These are phyloP conservation scores for Yarrowia galli DNA, from an alignment of 1,139 yeast species.

Conservation along the genomic window DNA sequence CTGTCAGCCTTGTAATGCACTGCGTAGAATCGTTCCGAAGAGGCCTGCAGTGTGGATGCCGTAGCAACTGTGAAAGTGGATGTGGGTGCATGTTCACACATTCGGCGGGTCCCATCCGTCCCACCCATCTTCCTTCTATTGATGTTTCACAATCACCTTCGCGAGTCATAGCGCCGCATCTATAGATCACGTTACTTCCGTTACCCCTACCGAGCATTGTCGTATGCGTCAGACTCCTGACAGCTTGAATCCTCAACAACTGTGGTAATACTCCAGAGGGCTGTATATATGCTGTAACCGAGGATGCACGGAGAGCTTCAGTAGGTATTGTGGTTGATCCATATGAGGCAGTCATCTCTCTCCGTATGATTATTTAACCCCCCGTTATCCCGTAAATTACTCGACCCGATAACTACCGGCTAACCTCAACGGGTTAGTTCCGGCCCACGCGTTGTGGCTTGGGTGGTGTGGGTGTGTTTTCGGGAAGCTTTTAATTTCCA, in stretches of 20 bases:
- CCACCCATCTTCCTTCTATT: too few species aligned
- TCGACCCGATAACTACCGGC: neutral
- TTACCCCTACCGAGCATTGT: neutral
- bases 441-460: constrained; percentile 23
- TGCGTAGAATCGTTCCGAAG: constrained; percentile 9
- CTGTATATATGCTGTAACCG: neutral
- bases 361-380: too few species aligned
- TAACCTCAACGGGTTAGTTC: neutral
- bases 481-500: constrained; percentile 13
- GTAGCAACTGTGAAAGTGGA: neutral
- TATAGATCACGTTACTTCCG: neutral
- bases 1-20: neutral
- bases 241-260: too few species aligned
- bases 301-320: neutral
- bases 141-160: too few species aligned
- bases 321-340: too few species aligned
- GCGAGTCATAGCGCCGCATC: neutral
- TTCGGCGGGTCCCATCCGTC: too few species aligned
- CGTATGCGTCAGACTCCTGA: neutral
- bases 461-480: neutral
- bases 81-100: too few species aligned
- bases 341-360: too few species aligned
- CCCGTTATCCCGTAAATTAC: too few species aligned
- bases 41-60: neutral
- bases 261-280: too few species aligned